phyloP scores from a whole-genome alignment of 768 basidiomycete genomes.

The Suillus plorans region DNA sequence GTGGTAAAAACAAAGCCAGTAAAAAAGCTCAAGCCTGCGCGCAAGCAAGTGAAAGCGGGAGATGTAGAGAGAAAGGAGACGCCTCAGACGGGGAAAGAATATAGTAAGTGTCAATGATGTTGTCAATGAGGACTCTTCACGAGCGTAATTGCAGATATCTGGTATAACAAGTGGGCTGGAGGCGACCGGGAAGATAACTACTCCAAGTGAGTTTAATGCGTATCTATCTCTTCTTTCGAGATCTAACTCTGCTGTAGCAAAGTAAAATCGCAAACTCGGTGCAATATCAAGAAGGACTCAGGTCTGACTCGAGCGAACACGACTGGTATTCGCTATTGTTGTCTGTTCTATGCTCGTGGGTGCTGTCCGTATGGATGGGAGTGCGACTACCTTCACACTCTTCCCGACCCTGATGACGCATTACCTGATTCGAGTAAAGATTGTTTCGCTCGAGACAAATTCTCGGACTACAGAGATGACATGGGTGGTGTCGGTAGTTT shows the following conservation, averaged over 20 bases:
- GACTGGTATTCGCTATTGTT: constrained; percentile 88
- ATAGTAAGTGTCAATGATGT: constrained; percentile 60
- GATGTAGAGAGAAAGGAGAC: constrained; percentile 89
- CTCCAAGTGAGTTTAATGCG: constrained; percentile 67
- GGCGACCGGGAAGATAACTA: constrained; percentile 97
- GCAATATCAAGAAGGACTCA: constrained; percentile 82
- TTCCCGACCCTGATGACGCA: constrained; percentile 68
- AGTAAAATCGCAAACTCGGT: constrained; percentile 91
- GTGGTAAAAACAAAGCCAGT: constrained; percentile 25
- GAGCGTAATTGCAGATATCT: constrained; percentile 63
- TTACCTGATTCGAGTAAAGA: constrained; percentile 93
- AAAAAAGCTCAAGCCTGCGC: constrained; percentile 86
- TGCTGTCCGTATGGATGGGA: constrained; percentile 99
- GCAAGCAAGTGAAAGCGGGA: constrained; percentile 89
- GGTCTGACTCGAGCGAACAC: constrained; percentile 96
- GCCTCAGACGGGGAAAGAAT: constrained; percentile 92
- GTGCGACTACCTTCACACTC: constrained; percentile 91
- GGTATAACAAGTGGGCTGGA: constrained; percentile 99
- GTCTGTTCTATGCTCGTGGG: constrained; percentile 93
- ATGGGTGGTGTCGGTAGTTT: constrained; percentile 99
- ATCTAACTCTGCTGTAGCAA: constrained; percentile 52
- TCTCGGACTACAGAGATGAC: constrained; percentile 95
- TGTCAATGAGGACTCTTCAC: constrained; percentile 8
- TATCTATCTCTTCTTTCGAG: background rate
- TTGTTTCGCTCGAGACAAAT: constrained; percentile 96